Evolutionary conservation across 345 rosid species (phyloP).

Genomic region (Isatis tinctoria): DNA sequence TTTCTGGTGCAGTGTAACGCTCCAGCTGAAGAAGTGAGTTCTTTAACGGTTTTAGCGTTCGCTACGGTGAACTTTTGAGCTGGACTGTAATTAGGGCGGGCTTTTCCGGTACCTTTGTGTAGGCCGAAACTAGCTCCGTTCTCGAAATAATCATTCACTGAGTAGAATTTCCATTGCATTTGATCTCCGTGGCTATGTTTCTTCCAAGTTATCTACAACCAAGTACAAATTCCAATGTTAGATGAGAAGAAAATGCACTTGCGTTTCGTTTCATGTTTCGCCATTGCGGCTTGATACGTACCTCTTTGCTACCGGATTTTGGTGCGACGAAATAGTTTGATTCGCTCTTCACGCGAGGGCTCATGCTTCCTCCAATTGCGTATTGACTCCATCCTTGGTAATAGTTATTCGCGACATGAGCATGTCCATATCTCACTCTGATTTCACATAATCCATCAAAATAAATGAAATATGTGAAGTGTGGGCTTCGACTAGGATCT

Average conservation of each 20-base stretch:
- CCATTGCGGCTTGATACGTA: not conserved
- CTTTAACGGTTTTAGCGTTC: constrained; percentile 36
- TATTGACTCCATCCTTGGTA: constrained; percentile 81
- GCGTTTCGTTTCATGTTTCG: not conserved
- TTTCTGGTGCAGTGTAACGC: constrained; percentile 40
- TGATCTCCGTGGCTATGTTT: constrained; percentile 20
- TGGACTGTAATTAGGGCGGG: constrained; percentile 41
- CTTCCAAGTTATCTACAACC: constrained; percentile 57
- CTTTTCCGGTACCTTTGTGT: constrained; percentile 41
- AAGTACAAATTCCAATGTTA: not conserved
- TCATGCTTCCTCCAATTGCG: constrained; percentile 83
- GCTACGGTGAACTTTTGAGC: constrained; percentile 47
- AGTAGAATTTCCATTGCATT: constrained; percentile 55
- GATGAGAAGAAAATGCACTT: not conserved
- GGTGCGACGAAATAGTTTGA: constrained; percentile 70
- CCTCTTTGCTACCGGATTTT: constrained; percentile 45
- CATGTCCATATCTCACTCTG: constrained; percentile 71
- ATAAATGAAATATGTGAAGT: too few relatives aligned
- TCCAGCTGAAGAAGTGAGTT: constrained; percentile 52
- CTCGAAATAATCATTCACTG: constrained; percentile 46
- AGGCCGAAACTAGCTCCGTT: constrained; percentile 57
- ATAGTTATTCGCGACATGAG: constrained; percentile 67
- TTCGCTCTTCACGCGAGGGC: constrained; percentile 73
- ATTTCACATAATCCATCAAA: constrained; percentile 2
- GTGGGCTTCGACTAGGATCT: too few relatives aligned